Percentiles rank a stretch among this genome's conserved stretches.
Evolutionary conservation across 129 eudicot genomes (phyloP).

Genomic region (Escallonia rubra): DNA sequence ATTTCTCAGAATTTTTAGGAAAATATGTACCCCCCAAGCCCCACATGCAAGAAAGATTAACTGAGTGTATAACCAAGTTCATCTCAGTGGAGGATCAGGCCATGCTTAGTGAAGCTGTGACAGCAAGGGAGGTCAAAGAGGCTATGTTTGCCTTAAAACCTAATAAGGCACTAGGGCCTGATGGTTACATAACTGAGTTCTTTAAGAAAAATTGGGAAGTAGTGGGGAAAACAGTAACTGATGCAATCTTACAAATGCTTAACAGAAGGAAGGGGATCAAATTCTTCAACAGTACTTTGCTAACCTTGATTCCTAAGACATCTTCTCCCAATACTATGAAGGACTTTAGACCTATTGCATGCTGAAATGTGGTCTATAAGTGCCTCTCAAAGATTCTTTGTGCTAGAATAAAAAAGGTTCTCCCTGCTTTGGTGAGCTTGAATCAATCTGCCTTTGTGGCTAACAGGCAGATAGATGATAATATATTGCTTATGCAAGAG

Average conservation of each 20-base stretch:
- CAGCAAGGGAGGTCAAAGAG: neutral
- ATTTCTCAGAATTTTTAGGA: neutral
- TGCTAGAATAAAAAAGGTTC: too few species aligned
- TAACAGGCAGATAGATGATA: too few species aligned
- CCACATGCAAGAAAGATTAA: neutral
- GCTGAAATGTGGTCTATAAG: neutral
- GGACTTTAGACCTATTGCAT: neutral
- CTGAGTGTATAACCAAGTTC: too few species aligned
- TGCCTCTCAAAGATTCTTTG: neutral
- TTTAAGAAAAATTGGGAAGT: neutral
- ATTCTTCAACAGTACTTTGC: neutral
- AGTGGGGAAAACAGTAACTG: neutral
- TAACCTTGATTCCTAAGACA: neutral
- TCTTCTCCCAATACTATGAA: neutral
- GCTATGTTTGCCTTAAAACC: neutral
- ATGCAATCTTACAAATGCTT: neutral
- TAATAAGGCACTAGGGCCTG: neutral
- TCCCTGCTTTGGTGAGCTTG: too few species aligned
- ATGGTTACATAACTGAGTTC: neutral
- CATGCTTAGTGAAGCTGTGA: neutral
- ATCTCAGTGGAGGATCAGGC: neutral
- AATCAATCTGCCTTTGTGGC: too few species aligned
- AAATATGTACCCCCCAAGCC: too few species aligned
- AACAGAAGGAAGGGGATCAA: neutral
- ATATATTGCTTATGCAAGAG: too few species aligned